Conservation (phyloP, 352 stramenopile genomes). For the Sclerospora graminicola region DNA sequence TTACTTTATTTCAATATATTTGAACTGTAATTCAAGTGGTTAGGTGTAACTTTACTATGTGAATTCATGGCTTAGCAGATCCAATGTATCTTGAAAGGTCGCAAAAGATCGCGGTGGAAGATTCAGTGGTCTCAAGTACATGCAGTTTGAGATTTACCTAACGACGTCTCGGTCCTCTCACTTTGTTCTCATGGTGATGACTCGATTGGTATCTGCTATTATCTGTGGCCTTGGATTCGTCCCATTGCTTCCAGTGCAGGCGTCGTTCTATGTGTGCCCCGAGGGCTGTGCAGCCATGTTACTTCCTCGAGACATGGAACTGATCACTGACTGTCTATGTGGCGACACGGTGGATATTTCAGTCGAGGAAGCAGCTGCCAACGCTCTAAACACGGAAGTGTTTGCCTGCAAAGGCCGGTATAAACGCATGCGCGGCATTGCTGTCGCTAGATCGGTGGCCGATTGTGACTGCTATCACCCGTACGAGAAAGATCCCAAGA, state of each 20-base stretch:
- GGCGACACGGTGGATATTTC: conserved; percentile 28
- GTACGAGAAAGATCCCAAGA: conserved; percentile 58
- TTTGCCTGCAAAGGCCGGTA: conserved; percentile 60
- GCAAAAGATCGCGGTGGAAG: too few relatives aligned
- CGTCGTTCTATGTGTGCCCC: conserved; percentile 54
- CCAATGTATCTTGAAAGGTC: too few relatives aligned
- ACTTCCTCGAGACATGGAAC: conserved; percentile 77
- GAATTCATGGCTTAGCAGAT: too few relatives aligned
- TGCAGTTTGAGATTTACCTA: too few relatives aligned
- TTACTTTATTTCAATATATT: too few relatives aligned
- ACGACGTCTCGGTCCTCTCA: too few relatives aligned
- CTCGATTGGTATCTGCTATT: too few relatives aligned
- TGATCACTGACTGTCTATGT: conserved; percentile 62
- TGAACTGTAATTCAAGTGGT: too few relatives aligned
- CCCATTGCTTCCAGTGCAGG: background rate
- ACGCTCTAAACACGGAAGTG: conserved; percentile 18
- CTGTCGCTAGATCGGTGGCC: conserved; percentile 28
- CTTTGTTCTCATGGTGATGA: too few relatives aligned
- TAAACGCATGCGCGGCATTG: conserved; percentile 23
- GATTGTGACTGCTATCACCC: conserved; percentile 69
- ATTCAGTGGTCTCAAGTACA: too few relatives aligned
- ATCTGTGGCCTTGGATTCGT: too few relatives aligned
- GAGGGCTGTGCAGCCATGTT: conserved; percentile 61
- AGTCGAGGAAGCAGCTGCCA: conserved; percentile 14
- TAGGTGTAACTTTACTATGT: too few relatives aligned